Conservation (phyloP, 1,284 basidiomycete genomes). For the Tranzscheliella williamsii region DNA sequence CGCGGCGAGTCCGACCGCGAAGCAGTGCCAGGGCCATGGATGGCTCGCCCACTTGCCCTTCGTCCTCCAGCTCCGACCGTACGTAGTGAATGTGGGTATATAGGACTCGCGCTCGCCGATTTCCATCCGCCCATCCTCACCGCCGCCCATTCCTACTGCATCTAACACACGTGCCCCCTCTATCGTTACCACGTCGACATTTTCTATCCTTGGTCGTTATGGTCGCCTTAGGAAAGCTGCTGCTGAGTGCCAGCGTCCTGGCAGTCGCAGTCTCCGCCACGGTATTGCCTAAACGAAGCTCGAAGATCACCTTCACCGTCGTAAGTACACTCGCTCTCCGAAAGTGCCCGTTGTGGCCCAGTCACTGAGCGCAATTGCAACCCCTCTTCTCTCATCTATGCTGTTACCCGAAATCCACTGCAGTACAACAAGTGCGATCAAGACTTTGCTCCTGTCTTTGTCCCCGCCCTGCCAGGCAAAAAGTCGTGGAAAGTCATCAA, state of each 20-base stretch:
- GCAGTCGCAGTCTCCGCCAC: constrained; percentile 11
- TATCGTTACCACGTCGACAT: background rate
- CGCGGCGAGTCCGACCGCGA: too few relatives aligned
- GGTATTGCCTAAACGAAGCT: constrained; percentile 13
- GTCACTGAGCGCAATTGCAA: too few relatives aligned
- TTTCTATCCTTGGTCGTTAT: constrained; percentile 3
- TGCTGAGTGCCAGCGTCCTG: constrained; percentile 9
- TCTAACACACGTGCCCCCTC: too few relatives aligned
- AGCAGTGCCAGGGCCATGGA: too few relatives aligned
- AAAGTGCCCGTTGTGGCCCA: too few relatives aligned
- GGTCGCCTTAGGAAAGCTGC: constrained; percentile 22
- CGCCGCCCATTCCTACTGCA: too few relatives aligned
- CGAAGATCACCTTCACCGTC: constrained; percentile 32
- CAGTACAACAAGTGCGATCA: constrained; percentile 35
- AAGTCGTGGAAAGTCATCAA: constrained; percentile 12
- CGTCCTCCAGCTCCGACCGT: too few relatives aligned
- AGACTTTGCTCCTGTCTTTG: constrained; percentile 33
- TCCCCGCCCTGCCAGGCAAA: constrained; percentile 27
- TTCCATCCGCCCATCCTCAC: too few relatives aligned
- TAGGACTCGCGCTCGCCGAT: too few relatives aligned
- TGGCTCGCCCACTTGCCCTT: too few relatives aligned
- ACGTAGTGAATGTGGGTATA: too few relatives aligned
- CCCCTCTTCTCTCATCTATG: background rate
- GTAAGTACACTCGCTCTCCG: too few relatives aligned
- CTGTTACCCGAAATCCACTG: background rate